phyloP scores from a whole-genome alignment of 2,329 filamentous ascomycete species.

The Plenodomus biglobosus region DNA sequence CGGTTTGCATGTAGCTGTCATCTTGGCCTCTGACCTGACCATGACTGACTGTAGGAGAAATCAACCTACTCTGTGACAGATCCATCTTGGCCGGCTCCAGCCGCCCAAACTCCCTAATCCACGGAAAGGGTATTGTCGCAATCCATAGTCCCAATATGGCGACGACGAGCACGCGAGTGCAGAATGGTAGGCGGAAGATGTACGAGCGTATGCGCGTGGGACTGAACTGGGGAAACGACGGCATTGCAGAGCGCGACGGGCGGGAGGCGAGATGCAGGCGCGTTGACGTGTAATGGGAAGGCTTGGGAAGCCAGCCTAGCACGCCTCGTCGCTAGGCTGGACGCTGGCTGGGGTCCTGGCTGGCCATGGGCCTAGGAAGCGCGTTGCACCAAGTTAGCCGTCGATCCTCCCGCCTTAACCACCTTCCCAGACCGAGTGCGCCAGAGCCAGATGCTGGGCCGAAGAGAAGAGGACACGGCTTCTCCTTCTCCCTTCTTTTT shows the following conservation, averaged over 20 bases:
- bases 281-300: conserved; percentile 10
- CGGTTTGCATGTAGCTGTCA: conserved; percentile 1
- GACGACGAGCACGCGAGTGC: conserved; percentile 71
- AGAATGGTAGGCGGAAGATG: conserved; percentile 79
- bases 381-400: conserved; percentile 17
- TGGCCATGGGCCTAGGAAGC: too few relatives aligned
- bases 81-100: conserved; percentile 76
- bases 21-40: not conserved
- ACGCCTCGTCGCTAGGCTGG: too few relatives aligned
- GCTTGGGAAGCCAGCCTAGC: conserved; percentile 14
- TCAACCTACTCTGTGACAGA: conserved; percentile 66
- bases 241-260: conserved; percentile 35
- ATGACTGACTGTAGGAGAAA: not conserved
- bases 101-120: conserved; percentile 76
- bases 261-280: conserved; percentile 15
- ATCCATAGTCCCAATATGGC: conserved; percentile 71
- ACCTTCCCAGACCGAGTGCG: conserved; percentile 17
- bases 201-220: conserved; percentile 76
- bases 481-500: conserved; percentile 5
- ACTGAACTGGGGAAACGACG: conserved; percentile 63
- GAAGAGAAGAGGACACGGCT: conserved; percentile 13
- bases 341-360: too few relatives aligned
- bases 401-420: conserved; percentile 16
- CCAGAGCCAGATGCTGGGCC: conserved; percentile 17
- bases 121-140: conserved; percentile 67